Percentiles rank a stretch among this genome's conserved stretches.
Conservation (phyloP, 805 yeast species). For the Hanseniaspora occidentalis region DNA sequence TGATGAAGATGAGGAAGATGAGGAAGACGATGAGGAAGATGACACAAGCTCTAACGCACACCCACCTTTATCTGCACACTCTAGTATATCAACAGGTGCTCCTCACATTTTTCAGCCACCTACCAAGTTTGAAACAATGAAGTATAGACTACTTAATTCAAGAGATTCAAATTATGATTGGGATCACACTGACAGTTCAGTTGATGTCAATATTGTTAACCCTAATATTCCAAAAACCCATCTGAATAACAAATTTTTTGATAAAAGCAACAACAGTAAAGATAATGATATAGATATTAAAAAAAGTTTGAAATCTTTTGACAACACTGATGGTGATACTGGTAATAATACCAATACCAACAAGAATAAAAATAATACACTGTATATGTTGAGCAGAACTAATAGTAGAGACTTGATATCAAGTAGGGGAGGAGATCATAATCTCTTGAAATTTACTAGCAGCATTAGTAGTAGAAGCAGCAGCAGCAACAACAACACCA, state of each 20-base stretch:
- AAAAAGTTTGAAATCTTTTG: not conserved
- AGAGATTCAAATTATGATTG: not conserved
- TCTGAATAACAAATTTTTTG: not conserved
- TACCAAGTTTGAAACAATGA: not conserved
- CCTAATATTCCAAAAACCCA: not conserved
- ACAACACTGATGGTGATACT: not conserved
- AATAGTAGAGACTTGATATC: slow-evolving; percentile 2
- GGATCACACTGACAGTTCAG: too few species aligned
- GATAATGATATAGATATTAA: not conserved
- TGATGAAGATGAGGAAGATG: not conserved
- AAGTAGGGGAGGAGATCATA: too few species aligned
- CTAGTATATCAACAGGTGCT: too few species aligned
- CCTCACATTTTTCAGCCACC: not conserved
- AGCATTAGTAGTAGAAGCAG: too few species aligned
- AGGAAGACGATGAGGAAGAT: too few species aligned
- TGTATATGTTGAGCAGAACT: not conserved
- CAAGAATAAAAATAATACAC: not conserved
- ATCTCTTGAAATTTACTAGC: too few species aligned
- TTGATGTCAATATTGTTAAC: too few species aligned
- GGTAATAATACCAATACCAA: not conserved
- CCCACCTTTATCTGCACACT: not conserved
- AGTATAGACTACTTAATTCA: not conserved
- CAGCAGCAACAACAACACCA: not conserved
- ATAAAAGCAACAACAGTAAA: not conserved
- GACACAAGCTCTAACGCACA: too few species aligned